These are phyloP conservation scores for Linaria vulgaris DNA, from an alignment of 257 asterid genomes.

Conservation along the genomic window DNA sequence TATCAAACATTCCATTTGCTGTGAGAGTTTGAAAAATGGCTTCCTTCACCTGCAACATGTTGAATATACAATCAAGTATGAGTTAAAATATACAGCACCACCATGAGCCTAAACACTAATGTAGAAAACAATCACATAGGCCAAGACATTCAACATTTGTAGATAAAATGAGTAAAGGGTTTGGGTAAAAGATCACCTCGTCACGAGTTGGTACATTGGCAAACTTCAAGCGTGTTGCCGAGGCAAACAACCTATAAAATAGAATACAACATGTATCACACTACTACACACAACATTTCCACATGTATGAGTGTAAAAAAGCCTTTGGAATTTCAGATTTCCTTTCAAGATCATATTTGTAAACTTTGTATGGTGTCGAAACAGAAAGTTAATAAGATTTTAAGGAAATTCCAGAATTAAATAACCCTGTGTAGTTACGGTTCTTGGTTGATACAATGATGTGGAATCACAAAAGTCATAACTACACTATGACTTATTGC, in stretches of 20 bases:
- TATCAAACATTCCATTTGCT: conserved; percentile 78
- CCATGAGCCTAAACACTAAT: neutral
- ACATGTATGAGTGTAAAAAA: no score
- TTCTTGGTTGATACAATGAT: no score
- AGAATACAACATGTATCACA: neutral
- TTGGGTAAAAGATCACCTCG: conserved; percentile 44
- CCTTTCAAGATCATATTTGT: no score
- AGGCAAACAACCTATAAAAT: conserved; percentile 72
- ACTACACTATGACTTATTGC: no score
- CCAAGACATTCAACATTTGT: conserved; percentile 13
- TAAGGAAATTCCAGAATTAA: no score
- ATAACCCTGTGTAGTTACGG: no score
- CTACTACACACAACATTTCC: neutral
- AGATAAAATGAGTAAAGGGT: neutral
- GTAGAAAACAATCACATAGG: neutral
- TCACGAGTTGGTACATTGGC: conserved; percentile 61
- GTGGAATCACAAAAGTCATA: no score
- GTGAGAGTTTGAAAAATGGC: conserved; percentile 82
- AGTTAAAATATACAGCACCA: neutral
- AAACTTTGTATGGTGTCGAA: no score
- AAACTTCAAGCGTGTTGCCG: conserved; percentile 87
- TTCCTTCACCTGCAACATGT: conserved; percentile 73
- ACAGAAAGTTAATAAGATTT: no score
- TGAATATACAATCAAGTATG: conserved; percentile 15
- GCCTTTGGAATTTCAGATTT: no score